These are phyloP conservation scores for Cladosporium sp. DNA, from an alignment of 2,329 filamentous ascomycete genomes.

Conservation along the genomic window DNA sequence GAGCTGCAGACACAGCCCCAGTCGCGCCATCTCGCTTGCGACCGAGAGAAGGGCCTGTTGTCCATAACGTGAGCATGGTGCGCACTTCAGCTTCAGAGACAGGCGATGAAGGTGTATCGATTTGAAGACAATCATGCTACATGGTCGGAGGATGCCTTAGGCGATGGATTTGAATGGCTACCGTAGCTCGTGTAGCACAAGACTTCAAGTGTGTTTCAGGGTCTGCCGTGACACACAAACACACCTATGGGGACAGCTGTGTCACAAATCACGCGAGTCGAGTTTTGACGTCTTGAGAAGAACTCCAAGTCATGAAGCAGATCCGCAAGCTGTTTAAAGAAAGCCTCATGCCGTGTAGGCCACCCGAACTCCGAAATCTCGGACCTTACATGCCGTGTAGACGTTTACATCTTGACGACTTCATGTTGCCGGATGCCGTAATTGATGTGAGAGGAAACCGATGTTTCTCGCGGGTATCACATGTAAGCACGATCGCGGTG, in stretches of 20 bases:
- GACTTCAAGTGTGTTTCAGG: not conserved
- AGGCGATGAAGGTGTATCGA: not conserved
- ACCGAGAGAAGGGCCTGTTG: not conserved
- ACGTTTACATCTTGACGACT: not conserved
- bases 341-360: not conserved
- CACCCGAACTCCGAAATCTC: not conserved
- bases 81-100: not conserved
- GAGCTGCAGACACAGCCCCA: constrained; percentile 11
- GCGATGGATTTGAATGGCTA: not conserved
- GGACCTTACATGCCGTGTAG: not conserved
- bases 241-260: not conserved
- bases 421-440: not conserved
- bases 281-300: not conserved
- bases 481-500: not conserved
- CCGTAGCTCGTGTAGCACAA: not conserved
- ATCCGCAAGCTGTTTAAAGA: not conserved
- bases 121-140: not conserved
- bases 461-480: not conserved
- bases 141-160: not conserved
- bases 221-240: not conserved
- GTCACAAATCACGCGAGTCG: not conserved
- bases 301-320: not conserved
- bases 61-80: not conserved
- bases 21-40: constrained; percentile 5
- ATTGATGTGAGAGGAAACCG: not conserved